Base-by-base conservation (phyloP, 495 filamentous ascomycete genomes). In the Daldinia decipiens region DNA sequence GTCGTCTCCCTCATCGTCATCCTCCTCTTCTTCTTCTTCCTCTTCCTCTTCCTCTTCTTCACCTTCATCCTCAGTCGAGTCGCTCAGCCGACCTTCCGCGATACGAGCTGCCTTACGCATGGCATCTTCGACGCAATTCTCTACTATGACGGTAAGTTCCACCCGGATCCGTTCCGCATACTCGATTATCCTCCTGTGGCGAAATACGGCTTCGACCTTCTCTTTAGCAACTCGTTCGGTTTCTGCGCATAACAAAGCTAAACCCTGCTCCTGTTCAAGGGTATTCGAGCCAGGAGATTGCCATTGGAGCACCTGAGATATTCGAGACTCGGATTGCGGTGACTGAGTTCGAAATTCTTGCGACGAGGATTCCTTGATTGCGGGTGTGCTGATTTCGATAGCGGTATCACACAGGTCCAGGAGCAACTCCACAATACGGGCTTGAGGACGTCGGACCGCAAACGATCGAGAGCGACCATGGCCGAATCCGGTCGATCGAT, bases 391-490 rank as follows among this genome's bases (percentile, higher is more conserved):
- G 72, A 99, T 97, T 79, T 98, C 96, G 54, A 98, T 82, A 5
- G 96, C 89, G 2, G 95, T 99, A 78, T 99, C 95, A 76, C 95
- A 98, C 5, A 99, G 86, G 80, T 99, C 95, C 6, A 98, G 86
- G 34, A 99, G 86, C 53, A 99, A 83, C 79, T 98, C 96, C 6
- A 98, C 95, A 62, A 98, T 96, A 52, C 96, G 88, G 58, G 93
- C 90, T 54, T 97, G 84, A 2, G 95, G 96, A 40, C 95, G 87
- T 47, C 96, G 89, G 50, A 98, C 88, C 36, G 93, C 94, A 80
- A 98, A 98, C 1, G 85, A 87, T 27, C 93, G 87, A 34, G 88
- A 91, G 36, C 95, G 86, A 26, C 86, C 80, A 71, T 97, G 93
- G 5, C 87, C 88, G 69, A 91, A 86, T 0, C 91, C 89, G 17